Conservation (phyloP, 495 filamentous ascomycete genomes). For the Stereocaulon alpinum region DNA sequence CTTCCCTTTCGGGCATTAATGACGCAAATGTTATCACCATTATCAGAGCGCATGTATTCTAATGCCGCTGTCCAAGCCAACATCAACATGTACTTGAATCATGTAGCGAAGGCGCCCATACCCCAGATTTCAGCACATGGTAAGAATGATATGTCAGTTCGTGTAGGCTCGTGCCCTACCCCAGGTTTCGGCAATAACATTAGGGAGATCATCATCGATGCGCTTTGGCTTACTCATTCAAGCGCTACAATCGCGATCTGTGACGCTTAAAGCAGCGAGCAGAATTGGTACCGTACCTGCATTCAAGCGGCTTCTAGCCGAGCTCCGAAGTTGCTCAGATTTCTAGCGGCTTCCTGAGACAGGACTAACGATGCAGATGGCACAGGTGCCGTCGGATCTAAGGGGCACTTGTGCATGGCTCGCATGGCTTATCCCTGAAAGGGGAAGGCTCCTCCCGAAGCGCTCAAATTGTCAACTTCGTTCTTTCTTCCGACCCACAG, state of each 20-base stretch:
- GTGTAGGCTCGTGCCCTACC: constrained; percentile 4
- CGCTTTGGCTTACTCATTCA: not conserved
- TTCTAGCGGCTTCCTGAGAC: constrained; percentile 1
- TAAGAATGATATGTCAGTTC: not conserved
- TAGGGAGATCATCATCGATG: not conserved
- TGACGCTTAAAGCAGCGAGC: constrained; percentile 8
- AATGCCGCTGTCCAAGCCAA: not conserved
- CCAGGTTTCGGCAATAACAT: constrained; percentile 3
- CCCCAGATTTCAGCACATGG: not conserved
- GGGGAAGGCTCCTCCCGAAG: constrained; percentile 7
- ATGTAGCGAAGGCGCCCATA: too few species aligned
- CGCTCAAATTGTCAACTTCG: constrained; percentile 4
- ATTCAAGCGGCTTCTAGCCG: not conserved
- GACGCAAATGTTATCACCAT: not conserved
- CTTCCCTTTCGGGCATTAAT: not conserved
- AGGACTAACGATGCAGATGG: constrained; percentile 9
- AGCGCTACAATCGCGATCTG: not conserved
- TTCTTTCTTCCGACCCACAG: not conserved
- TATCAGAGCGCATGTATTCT: not conserved
- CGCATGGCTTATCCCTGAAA: constrained; percentile 2
- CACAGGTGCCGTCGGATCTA: not conserved
- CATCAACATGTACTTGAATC: not conserved
- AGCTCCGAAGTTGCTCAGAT: not conserved
- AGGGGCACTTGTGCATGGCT: not conserved
- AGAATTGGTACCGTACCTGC: constrained; percentile 3